Evolutionary conservation across 768 basidiomycete species (phyloP).

Genomic region (Rhizopogon roseolus): DNA sequence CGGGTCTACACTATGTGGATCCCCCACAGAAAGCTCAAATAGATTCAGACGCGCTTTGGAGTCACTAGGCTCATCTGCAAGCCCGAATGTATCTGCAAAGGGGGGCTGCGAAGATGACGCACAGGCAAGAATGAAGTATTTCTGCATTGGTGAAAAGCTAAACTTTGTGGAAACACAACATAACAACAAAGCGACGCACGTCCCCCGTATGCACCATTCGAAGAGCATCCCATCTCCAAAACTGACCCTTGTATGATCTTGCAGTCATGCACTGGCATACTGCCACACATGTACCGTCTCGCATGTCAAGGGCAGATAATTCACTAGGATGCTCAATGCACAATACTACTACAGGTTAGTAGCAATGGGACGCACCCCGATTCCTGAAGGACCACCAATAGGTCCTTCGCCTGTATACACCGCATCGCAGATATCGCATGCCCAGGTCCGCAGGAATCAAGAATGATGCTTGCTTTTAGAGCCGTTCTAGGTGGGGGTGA

Average conservation of each 20-base stretch:
- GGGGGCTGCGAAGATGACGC: constrained; percentile 31
- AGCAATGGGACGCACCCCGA: constrained; percentile 48
- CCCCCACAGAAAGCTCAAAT: constrained; percentile 22
- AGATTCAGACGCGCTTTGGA: constrained; percentile 14
- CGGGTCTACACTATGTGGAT: constrained; percentile 10
- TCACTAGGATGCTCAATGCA: constrained; percentile 32
- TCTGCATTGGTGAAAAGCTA: constrained; percentile 7
- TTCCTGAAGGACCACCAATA: constrained; percentile 54
- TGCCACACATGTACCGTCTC: constrained; percentile 43
- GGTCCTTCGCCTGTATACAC: constrained; percentile 34
- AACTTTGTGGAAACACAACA: background rate
- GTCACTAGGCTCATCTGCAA: constrained; percentile 4
- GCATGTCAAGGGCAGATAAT: constrained; percentile 46
- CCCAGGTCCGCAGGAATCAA: constrained; percentile 35
- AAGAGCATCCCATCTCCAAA: constrained; percentile 12
- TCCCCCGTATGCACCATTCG: background rate
- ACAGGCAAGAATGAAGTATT: constrained; percentile 37
- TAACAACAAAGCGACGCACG: background rate
- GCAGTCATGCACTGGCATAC: constrained; percentile 9
- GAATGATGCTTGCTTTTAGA: constrained; percentile 37
- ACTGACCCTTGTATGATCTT: constrained; percentile 2
- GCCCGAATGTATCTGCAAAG: constrained; percentile 17
- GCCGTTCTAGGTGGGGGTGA: constrained; percentile 12
- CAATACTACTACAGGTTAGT: background rate
- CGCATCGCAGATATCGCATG: constrained; percentile 43